A percentile compares a stretch with the other conserved stretches of the same genome.
Conservation (phyloP, 208 protist genomes). For the Wallacemonas sp. region DNA sequence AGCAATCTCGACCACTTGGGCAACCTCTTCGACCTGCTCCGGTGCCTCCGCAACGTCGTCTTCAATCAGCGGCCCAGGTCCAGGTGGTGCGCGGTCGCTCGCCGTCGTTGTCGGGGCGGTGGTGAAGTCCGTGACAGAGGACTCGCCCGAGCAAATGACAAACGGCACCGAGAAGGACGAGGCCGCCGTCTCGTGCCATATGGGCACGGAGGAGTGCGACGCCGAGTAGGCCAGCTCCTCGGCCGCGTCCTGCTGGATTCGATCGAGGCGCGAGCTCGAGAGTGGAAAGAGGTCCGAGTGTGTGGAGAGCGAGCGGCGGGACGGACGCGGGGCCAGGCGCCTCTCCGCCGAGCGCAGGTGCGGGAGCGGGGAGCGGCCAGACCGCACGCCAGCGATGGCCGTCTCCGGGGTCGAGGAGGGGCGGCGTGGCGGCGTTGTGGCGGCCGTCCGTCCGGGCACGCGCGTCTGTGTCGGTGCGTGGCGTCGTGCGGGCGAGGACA, state of each 20-base stretch:
- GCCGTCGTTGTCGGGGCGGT: background rate
- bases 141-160: background rate
- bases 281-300: slow-evolving; percentile 12
- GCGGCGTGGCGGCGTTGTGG: background rate
- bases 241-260: background rate
- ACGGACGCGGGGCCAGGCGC: background rate
- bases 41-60: too few species aligned
- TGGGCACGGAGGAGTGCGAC: background rate
- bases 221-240: background rate
- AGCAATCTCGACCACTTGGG: too few species aligned
- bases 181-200: background rate
- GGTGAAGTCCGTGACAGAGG: background rate
- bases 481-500: background rate
- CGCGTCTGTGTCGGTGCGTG: background rate
- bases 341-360: background rate
- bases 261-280: background rate
- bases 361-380: background rate
- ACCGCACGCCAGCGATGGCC: too few species aligned
- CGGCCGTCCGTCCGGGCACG: background rate
- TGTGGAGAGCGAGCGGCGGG: background rate
- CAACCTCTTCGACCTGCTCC: too few species aligned
- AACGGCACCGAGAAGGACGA: background rate
- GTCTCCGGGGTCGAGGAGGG: too few species aligned
- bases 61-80: too few species aligned
- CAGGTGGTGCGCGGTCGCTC: too few species aligned